A percentile compares a stretch with the other conserved stretches of the same genome.
Evolutionary conservation across 2,329 filamentous ascomycete species (phyloP).

Genomic region (Fusarium praegraminearum): DNA sequence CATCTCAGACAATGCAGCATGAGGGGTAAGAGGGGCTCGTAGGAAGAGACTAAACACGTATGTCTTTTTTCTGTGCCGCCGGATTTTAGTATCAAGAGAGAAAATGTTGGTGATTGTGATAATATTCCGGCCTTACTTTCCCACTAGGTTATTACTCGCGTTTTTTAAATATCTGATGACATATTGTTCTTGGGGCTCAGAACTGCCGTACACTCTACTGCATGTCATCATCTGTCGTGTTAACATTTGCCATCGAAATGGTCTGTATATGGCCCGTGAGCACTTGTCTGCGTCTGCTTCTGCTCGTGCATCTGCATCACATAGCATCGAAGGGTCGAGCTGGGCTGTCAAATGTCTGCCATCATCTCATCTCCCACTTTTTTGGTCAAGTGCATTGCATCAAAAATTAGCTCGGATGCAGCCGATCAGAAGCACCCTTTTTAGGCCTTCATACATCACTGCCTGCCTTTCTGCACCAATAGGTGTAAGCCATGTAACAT

Average conservation of each 20-base stretch:
- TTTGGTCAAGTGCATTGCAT: slow-evolving; percentile 12
- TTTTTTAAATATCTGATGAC: background rate
- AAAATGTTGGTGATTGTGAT: background rate
- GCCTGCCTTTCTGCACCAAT: background rate
- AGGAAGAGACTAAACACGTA: background rate
- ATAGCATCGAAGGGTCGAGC: slow-evolving; percentile 14
- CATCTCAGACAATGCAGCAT: background rate
- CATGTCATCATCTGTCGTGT: slow-evolving; percentile 2
- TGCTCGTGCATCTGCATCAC: slow-evolving; percentile 5
- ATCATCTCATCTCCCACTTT: slow-evolving; percentile 31
- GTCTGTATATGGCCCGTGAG: slow-evolving; percentile 7
- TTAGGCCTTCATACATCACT: slow-evolving; percentile 10
- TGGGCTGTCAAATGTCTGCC: background rate
- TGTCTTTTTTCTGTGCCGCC: background rate
- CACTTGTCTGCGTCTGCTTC: background rate
- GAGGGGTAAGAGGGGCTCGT: background rate
- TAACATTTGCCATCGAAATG: slow-evolving; percentile 1
- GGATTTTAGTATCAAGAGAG: background rate
- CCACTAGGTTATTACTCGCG: too few species aligned
- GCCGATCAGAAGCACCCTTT: slow-evolving; percentile 42
- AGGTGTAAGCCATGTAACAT: slow-evolving; percentile 11
- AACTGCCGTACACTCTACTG: background rate
- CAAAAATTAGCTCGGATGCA: slow-evolving; percentile 38
- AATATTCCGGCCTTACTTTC: background rate
- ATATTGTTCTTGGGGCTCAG: background rate